A percentile compares a stretch with the other conserved stretches of the same genome.
phyloP scores from a whole-genome alignment of 1,284 basidiomycete genomes.

The Marasmius sp. region DNA sequence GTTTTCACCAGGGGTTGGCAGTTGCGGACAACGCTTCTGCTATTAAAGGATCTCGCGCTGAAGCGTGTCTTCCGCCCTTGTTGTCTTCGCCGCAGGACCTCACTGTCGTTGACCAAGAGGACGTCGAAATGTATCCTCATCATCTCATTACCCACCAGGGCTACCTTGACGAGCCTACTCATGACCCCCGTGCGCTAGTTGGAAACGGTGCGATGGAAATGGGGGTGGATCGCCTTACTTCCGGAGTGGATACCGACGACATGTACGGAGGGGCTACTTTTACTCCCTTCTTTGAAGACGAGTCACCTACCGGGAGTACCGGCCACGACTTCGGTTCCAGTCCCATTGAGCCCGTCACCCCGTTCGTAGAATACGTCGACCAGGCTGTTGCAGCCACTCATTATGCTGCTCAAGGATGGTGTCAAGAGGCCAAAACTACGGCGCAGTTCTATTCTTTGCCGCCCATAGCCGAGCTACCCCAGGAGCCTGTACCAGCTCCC shows the following conservation, averaged over 20 bases:
- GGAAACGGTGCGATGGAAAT: constrained; percentile 15
- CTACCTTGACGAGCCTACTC: constrained; percentile 11
- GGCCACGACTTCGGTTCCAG: constrained; percentile 59
- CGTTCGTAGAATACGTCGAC: constrained; percentile 74
- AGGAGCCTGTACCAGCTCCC: constrained; percentile 29
- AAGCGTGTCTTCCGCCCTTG: constrained; percentile 80
- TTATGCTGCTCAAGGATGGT: constrained; percentile 8
- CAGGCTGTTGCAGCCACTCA: constrained; percentile 55
- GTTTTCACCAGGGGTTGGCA: constrained; percentile 75
- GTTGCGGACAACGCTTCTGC: constrained; percentile 65
- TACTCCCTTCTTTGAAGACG: constrained; percentile 64
- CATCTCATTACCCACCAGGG: constrained; percentile 27
- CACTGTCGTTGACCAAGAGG: constrained; percentile 28
- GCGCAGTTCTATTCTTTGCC: constrained; percentile 21
- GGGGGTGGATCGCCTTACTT: constrained; percentile 7
- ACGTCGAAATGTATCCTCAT: constrained; percentile 45
- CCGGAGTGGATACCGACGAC: constrained; percentile 23
- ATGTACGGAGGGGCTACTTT: constrained; percentile 51
- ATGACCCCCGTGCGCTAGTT: neutral
- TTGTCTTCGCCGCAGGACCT: constrained; percentile 32
- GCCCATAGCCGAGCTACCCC: constrained; percentile 25
- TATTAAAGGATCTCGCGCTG: constrained; percentile 81
- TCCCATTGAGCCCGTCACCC: constrained; percentile 70
- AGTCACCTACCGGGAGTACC: constrained; percentile 54
- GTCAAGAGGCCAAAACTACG: neutral